These are phyloP conservation scores for Cryptosporidium ubiquitum DNA, from an alignment of 169 alveolate species.

Conservation along the genomic window DNA sequence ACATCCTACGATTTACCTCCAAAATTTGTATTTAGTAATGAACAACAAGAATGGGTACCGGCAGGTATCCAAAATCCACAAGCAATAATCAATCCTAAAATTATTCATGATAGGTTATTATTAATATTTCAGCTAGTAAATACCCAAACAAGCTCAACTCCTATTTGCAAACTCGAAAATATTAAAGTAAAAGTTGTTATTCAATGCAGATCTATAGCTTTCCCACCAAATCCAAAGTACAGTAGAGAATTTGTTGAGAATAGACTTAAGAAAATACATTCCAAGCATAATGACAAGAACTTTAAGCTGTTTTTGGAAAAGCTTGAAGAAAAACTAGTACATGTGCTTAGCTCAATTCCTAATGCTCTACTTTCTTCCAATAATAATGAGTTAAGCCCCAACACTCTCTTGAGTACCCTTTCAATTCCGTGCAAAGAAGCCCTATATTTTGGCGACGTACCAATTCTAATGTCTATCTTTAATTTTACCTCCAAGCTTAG, in stretches of 20 bases:
- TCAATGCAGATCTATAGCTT: constrained; percentile 20
- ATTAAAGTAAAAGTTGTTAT: not conserved
- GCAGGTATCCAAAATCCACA: not conserved
- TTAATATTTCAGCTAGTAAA: constrained; percentile 15
- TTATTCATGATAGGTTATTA: not conserved
- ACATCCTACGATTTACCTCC: constrained; percentile 41
- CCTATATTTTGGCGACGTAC: constrained; percentile 27
- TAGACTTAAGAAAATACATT: not conserved
- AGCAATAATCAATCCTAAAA: constrained; percentile 18
- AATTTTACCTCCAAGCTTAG: not conserved
- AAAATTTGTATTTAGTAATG: not conserved
- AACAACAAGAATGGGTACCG: constrained; percentile 40
- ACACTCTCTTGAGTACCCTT: constrained; percentile 12
- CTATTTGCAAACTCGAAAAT: constrained; percentile 4
- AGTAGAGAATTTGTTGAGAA: not conserved
- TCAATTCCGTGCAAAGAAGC: constrained; percentile 62
- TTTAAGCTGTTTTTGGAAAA: not conserved
- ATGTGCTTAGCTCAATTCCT: not conserved
- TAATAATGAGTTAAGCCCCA: not conserved
- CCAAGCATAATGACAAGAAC: not conserved
- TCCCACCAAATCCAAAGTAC: constrained; percentile 16
- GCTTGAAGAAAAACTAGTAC: constrained; percentile 1
- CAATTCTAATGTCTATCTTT: not conserved
- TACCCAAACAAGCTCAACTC: not conserved
- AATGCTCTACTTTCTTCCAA: constrained; percentile 8